Percentiles rank a stretch among this genome's conserved stretches.
These are phyloP conservation scores for Vitellaria paradoxa DNA, from an alignment of 179 eudicot species.

Conservation along the genomic window DNA sequence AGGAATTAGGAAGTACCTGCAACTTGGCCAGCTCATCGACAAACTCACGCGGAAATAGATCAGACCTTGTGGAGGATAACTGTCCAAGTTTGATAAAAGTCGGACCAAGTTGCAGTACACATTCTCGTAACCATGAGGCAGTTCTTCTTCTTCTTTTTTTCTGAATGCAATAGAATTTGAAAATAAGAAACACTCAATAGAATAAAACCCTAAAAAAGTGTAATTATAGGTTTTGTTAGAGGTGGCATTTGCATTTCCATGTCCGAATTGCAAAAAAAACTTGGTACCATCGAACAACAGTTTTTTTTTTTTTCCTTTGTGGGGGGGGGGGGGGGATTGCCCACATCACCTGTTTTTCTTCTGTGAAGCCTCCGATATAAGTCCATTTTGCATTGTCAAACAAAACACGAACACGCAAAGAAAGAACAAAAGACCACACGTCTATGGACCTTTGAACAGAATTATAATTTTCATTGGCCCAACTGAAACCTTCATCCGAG, in stretches of 20 bases:
- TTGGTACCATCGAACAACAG: not conserved
- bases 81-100: slow-evolving; percentile 96
- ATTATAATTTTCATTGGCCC: slow-evolving; percentile 92
- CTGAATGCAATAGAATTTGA: slow-evolving; percentile 30
- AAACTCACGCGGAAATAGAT: slow-evolving; percentile 88
- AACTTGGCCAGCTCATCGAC: slow-evolving; percentile 96
- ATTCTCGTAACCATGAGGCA: slow-evolving; percentile 90
- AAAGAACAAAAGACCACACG: slow-evolving; percentile 87
- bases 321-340: too few relatives aligned
- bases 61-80: slow-evolving; percentile 90
- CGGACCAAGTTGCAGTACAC: slow-evolving; percentile 95
- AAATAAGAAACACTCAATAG: not conserved
- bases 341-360: slow-evolving; percentile 72
- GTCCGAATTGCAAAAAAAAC: not conserved
- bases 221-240: not conserved
- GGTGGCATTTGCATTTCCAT: not conserved
- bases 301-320: too few relatives aligned
- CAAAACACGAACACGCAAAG: slow-evolving; percentile 80
- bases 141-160: slow-evolving; percentile 63
- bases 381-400: slow-evolving; percentile 94
- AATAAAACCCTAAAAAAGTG: not conserved
- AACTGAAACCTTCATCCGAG: slow-evolving; percentile 83
- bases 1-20: slow-evolving; percentile 58
- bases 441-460: slow-evolving; percentile 73
- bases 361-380: slow-evolving; percentile 74